A percentile compares a stretch with the other conserved stretches of the same genome.
Conservation (phyloP, 768 basidiomycete species). For the Leccinum olivaceopallidum region DNA sequence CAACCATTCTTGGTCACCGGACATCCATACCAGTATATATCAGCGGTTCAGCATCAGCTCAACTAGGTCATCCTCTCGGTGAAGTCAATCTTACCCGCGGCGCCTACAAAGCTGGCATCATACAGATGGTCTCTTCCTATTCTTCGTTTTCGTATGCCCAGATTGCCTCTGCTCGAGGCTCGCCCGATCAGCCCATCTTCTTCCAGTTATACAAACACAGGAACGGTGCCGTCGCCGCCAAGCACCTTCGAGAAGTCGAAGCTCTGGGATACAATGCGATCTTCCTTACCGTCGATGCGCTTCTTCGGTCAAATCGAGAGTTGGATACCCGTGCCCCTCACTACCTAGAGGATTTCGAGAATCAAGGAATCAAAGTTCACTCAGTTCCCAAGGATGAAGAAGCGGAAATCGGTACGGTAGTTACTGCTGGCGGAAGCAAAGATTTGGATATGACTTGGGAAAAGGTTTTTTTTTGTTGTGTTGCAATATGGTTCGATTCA, state of each 20-base stretch:
- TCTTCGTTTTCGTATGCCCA: conserved; percentile 65
- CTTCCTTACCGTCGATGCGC: conserved; percentile 88
- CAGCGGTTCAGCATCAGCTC: conserved; percentile 78
- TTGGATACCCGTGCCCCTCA: conserved; percentile 64
- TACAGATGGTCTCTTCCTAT: conserved; percentile 86
- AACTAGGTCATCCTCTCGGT: conserved; percentile 85
- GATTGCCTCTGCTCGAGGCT: conserved; percentile 57
- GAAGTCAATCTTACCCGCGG: conserved; percentile 82
- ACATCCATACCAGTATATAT: conserved; percentile 82
- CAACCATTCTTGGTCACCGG: conserved; percentile 68
- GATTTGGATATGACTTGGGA: conserved; percentile 81
- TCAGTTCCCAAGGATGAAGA: conserved; percentile 25
- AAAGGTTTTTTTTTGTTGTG: conserved; percentile 38
- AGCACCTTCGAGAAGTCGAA: conserved; percentile 70
- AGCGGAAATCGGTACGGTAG: conserved; percentile 44
- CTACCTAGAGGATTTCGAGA: conserved; percentile 56
- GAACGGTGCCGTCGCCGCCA: conserved; percentile 63
- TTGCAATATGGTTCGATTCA: neutral
- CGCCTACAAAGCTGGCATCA: conserved; percentile 61
- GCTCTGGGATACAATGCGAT: conserved; percentile 81
- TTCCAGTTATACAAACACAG: conserved; percentile 88
- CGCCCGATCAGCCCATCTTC: conserved; percentile 62
- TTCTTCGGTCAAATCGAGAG: conserved; percentile 81
- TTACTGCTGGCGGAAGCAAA: conserved; percentile 70
- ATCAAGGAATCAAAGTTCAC: conserved; percentile 29